A percentile compares a stretch with the other conserved stretches of the same genome.
These are phyloP conservation scores for Rosa persica DNA, from an alignment of 306 rosid genomes.

Conservation along the genomic window DNA sequence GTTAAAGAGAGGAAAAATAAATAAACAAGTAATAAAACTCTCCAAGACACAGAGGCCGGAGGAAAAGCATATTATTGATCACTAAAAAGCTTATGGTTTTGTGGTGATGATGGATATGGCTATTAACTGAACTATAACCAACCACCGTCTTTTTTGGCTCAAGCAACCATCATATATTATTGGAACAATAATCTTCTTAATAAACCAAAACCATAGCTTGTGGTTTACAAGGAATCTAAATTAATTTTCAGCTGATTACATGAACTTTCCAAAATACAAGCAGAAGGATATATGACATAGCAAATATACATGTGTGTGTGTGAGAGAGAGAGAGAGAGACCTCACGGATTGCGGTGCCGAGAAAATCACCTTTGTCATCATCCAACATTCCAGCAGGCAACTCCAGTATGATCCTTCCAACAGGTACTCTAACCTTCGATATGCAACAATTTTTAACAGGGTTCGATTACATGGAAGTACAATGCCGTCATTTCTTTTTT, in stretches of 20 bases:
- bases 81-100: background rate
- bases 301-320: constrained; percentile 1
- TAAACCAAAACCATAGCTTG: background rate
- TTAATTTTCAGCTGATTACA: constrained; percentile 9
- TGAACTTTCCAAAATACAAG: constrained; percentile 14
- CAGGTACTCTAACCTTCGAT: constrained; percentile 79
- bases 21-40: background rate
- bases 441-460: constrained; percentile 26
- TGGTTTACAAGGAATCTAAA: constrained; percentile 7
- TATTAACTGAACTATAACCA: background rate
- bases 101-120: background rate
- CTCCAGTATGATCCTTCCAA: constrained; percentile 76
- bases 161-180: background rate
- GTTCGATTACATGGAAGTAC: constrained; percentile 7
- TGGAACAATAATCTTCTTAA: background rate
- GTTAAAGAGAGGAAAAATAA: background rate
- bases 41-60: background rate
- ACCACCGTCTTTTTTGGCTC: background rate
- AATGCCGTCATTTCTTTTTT: background rate
- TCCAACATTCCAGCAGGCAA: constrained; percentile 98
- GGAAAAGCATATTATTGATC: background rate
- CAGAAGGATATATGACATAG: background rate
- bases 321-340: constrained; percentile 46
- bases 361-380: constrained; percentile 75
- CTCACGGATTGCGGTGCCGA: constrained; percentile 94